A percentile compares a stretch with the other conserved stretches of the same genome.
Conservation (phyloP, 148 eudicot species). For the Cornus suecica region DNA sequence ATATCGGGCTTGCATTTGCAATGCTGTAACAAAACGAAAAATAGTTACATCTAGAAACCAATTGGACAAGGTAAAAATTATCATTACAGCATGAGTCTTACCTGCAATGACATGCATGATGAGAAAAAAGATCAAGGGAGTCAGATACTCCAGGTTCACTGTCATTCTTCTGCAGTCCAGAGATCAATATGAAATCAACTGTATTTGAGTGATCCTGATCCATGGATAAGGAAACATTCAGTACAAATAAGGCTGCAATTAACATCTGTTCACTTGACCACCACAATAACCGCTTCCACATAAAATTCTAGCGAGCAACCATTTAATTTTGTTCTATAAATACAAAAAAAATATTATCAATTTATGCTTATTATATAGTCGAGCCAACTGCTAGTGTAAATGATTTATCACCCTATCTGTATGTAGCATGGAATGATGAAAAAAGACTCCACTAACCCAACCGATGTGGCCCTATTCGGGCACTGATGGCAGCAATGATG, state of each 20-base stretch:
- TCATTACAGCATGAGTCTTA: conserved; percentile 20
- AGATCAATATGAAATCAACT: conserved; percentile 76
- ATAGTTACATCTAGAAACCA: not conserved
- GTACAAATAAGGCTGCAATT: not conserved
- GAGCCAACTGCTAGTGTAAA: not conserved
- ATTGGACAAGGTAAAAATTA: too few relatives aligned
- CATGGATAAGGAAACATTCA: conserved; percentile 13
- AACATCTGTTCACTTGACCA: not conserved
- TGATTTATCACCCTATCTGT: not conserved
- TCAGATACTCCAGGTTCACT: conserved; percentile 27
- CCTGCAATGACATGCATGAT: conserved; percentile 89
- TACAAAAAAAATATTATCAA: not conserved
- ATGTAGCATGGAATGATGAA: too few relatives aligned
- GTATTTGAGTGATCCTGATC: conserved; percentile 44
- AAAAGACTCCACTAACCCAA: not conserved
- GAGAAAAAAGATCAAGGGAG: conserved; percentile 48
- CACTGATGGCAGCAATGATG: not conserved
- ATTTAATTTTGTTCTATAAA: not conserved
- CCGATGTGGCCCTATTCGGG: not conserved
- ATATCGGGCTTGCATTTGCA: conserved; percentile 57
- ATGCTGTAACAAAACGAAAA: conserved; percentile 29
- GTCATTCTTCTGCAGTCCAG: conserved; percentile 35
- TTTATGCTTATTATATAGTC: not conserved
- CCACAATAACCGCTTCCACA: not conserved
- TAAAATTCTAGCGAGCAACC: not conserved